These are phyloP conservation scores for Evernia prunastri DNA, from an alignment of 495 filamentous ascomycete species.

Conservation along the genomic window DNA sequence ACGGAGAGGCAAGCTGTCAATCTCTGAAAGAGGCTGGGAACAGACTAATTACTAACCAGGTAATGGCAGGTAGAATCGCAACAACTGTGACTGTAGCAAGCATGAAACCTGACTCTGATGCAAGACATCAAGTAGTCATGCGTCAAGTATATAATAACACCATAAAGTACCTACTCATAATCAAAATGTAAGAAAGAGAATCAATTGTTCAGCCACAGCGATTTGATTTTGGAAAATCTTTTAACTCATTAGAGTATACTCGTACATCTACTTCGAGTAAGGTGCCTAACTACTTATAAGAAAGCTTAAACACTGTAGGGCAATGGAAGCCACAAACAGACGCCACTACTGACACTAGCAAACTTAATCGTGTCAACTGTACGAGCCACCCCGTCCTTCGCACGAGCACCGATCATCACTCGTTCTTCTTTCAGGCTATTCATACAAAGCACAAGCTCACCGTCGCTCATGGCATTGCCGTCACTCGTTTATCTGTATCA, in stretches of 20 bases:
- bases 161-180: too few species aligned
- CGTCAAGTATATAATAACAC: neutral
- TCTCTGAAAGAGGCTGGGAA: neutral
- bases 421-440: neutral
- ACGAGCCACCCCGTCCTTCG: slow-evolving; percentile 4
- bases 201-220: too few species aligned
- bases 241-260: too few species aligned
- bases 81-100: neutral
- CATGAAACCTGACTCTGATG: too few species aligned
- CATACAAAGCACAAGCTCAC: slow-evolving; percentile 6
- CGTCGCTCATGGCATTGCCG: slow-evolving; percentile 10
- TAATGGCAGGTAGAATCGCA: neutral
- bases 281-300: too few species aligned
- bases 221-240: too few species aligned
- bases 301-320: too few species aligned
- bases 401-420: slow-evolving; percentile 6
- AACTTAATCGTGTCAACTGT: neutral
- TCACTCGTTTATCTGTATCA: slow-evolving; percentile 14
- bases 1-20: neutral
- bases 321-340: slow-evolving; percentile 3
- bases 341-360: slow-evolving; percentile 1
- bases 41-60: too few species aligned
- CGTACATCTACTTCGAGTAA: too few species aligned
- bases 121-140: neutral
- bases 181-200: too few species aligned